These are phyloP conservation scores for Albugo candida DNA, from an alignment of 352 stramenopile genomes.

Conservation along the genomic window DNA sequence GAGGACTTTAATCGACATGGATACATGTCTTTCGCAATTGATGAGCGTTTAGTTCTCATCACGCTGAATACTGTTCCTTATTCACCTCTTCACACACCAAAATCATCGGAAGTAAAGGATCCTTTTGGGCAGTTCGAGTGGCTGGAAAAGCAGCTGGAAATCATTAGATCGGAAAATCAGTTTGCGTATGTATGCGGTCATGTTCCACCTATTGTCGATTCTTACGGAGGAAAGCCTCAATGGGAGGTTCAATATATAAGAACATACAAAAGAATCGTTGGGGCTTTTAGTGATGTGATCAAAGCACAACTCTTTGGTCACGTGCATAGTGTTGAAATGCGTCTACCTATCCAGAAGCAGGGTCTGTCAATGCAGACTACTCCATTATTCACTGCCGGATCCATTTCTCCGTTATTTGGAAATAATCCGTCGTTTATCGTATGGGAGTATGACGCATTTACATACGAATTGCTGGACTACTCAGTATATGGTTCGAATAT, in stretches of 20 bases:
- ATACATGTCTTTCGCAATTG: conserved; percentile 41
- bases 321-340: conserved; percentile 86
- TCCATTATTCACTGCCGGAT: conserved; percentile 62
- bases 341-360: conserved; percentile 3
- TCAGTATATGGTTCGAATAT: conserved; percentile 51
- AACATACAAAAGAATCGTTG: conserved; percentile 60
- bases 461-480: conserved; percentile 53
- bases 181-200: conserved; percentile 79
- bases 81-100: conserved; percentile 51
- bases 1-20: conserved; percentile 30
- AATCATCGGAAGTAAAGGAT: conserved; percentile 50
- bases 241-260: conserved; percentile 77
- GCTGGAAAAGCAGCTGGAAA: conserved; percentile 52
- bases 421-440: conserved; percentile 85
- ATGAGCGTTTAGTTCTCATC: conserved; percentile 39
- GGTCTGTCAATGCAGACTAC: background rate
- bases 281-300: conserved; percentile 31
- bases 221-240: conserved; percentile 54
- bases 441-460: conserved; percentile 44
- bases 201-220: conserved; percentile 80
- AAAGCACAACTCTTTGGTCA: conserved; percentile 84
- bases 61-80: conserved; percentile 71
- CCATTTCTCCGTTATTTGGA: conserved; percentile 75
- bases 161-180: conserved; percentile 18
- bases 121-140: conserved; percentile 83